Evolutionary conservation across 1,284 basidiomycete species (phyloP), one percentile per base, ranked within the genome.

Genomic region (Cutaneotrichosporon daszewskae): DNA sequence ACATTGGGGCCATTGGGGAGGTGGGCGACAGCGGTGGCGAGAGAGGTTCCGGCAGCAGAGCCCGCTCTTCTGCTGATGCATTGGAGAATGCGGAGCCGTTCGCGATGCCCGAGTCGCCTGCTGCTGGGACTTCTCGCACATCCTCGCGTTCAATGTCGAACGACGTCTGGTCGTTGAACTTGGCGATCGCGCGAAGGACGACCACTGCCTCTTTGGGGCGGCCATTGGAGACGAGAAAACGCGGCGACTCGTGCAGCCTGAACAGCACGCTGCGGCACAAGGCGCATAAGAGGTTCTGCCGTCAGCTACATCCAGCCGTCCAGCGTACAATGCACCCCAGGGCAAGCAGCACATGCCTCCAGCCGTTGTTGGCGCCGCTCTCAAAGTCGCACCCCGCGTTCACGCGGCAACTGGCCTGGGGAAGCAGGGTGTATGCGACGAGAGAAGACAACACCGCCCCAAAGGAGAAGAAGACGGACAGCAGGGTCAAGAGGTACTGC

Each of bases 391-490:
- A 71, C 7, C 54, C 55, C 5, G 59, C 61, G 23, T 31, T 47
- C n/a, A 42, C 32, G 11, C 33, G 69, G 63, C 91, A 96, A 1
- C 86, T 87, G 53, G 81, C 75, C 14, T 76, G 72, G 0, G 91
- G 91, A 25, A 96, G 78, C 37, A 91, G 76, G 23, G 84, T 46
- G 24, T 90, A 77, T 23, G 81, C 87, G 27, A 90, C 79, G 9
- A 87, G 65, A 0, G 90, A 87, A 2, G 87, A 77, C 7, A 94
- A 66, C 20, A 95, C 87, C 0, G 90, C 82, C 32, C 91, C 91
- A 35, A 94, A 73, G 3, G 88, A 91, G 74, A 95, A 95, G 75
- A 97, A 98, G 17, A 95, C 81, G 5, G 89, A 94, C n/a, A 97
- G 78, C 0, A 86, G 87, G 0, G 92, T 97, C 37, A 97, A 83